Conservation (phyloP, 2,329 filamentous ascomycete genomes). For the Fusarium oligoseptatum region DNA sequence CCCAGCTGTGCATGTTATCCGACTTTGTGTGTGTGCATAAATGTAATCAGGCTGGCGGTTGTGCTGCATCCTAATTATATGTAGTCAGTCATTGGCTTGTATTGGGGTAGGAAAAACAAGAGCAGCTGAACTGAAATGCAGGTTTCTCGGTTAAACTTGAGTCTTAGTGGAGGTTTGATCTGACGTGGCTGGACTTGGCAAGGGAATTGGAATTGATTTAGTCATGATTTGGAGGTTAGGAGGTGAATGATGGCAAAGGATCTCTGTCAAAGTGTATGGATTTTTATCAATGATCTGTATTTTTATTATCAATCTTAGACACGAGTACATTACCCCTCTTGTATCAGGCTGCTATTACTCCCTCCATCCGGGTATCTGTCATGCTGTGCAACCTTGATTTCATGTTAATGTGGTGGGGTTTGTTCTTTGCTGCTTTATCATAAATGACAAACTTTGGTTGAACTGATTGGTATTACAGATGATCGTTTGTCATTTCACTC, state of each 20-base stretch:
- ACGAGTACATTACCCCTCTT: background rate
- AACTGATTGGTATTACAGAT: background rate
- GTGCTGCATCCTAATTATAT: background rate
- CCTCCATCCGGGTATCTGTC: background rate
- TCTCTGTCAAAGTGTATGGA: background rate
- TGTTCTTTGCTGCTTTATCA: background rate
- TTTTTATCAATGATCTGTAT: background rate
- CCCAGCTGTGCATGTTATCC: background rate
- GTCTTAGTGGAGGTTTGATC: background rate
- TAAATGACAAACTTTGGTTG: background rate
- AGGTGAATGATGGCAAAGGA: background rate
- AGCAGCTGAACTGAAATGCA: background rate
- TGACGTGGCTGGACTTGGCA: background rate
- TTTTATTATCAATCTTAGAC: background rate
- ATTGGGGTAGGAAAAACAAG: background rate
- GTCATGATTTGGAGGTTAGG: background rate
- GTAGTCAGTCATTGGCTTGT: background rate
- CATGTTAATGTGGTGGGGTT: background rate
- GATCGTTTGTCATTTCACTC: background rate
- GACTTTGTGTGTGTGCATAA: background rate
- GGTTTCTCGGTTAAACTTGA: background rate
- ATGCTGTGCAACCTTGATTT: background rate
- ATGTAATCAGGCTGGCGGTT: background rate
- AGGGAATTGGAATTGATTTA: background rate
- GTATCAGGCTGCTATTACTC: background rate